These are phyloP conservation scores for Artomyces pyxidatus DNA, from an alignment of 768 basidiomycete genomes.

Conservation along the genomic window DNA sequence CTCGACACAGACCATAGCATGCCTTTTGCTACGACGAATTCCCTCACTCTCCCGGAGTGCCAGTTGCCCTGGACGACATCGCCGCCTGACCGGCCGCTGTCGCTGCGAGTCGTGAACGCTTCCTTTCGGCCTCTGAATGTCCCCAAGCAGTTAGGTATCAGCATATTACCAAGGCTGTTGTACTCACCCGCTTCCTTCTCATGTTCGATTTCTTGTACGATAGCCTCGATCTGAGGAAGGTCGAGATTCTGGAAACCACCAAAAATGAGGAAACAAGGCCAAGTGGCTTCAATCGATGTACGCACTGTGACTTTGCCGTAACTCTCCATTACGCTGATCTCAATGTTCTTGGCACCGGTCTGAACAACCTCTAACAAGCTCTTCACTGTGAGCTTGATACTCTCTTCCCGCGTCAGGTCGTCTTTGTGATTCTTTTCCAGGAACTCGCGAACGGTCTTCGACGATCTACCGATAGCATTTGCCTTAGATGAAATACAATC, in stretches of 20 bases:
- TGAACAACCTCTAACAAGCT: constrained; percentile 95
- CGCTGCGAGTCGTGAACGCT: constrained; percentile 82
- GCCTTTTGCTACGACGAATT: too few species aligned
- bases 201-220: constrained; percentile 88
- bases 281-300: not conserved
- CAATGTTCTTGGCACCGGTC: constrained; percentile 99
- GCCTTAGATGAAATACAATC: too few species aligned
- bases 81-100: constrained; percentile 89
- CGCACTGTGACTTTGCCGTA: constrained; percentile 88
- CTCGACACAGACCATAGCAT: too few species aligned
- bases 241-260: constrained; percentile 61
- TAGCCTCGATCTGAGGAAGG: constrained; percentile 79
- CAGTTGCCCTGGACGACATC: too few species aligned
- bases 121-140: constrained; percentile 82
- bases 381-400: constrained; percentile 93
- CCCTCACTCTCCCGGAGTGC: too few species aligned
- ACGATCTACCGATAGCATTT: constrained; percentile 95
- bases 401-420: constrained; percentile 79
- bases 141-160: too few species aligned
- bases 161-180: too few species aligned
- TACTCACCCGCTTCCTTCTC: constrained; percentile 90
- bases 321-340: constrained; percentile 95
- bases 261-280: not conserved
- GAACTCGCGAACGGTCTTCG: constrained; percentile 97
- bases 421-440: constrained; percentile 97